phyloP scores from a whole-genome alignment of 2,329 filamentous ascomycete genomes.

The Sporothrix curviconia region DNA sequence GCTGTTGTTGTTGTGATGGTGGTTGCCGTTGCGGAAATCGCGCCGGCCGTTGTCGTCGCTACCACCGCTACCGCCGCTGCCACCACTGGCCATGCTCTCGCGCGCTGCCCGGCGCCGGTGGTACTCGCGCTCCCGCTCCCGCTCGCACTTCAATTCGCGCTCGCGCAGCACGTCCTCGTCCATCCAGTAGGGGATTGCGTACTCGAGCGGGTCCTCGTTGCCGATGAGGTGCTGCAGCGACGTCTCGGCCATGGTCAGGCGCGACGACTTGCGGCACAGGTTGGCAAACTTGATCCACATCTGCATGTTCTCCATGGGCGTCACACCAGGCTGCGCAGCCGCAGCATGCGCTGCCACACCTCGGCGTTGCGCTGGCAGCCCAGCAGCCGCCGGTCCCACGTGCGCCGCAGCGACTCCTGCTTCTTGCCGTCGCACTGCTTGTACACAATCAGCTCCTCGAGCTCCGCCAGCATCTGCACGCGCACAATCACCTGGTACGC shows the following conservation, averaged over 20 bases:
- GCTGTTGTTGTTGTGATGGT: constrained; percentile 7
- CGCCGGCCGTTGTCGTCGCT: constrained; percentile 5
- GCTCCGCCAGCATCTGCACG: constrained; percentile 96
- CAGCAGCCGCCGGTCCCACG: constrained; percentile 91
- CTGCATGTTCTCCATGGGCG: constrained; percentile 86
- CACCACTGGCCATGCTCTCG: constrained; percentile 7
- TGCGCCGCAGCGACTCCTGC: constrained; percentile 82
- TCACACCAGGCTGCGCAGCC: constrained; percentile 89
- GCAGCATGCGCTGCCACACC: constrained; percentile 97
- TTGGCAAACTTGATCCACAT: constrained; percentile 99
- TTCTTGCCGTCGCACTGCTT: constrained; percentile 90
- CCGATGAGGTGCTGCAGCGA: constrained; percentile 86
- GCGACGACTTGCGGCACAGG: constrained; percentile 90
- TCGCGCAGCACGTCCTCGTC: constrained; percentile 25
- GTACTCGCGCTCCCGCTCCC: constrained; percentile 16
- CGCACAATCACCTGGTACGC: constrained; percentile 97
- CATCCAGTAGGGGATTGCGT: constrained; percentile 54
- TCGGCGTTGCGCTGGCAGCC: constrained; percentile 96
- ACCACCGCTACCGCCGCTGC: constrained; percentile 1
- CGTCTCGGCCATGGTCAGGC: constrained; percentile 91
- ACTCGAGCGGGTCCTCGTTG: constrained; percentile 56
- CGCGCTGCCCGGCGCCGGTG: constrained; percentile 13
- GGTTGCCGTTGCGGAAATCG: constrained; percentile 18
- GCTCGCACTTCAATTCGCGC: constrained; percentile 16
- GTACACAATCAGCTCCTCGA: constrained; percentile 96